Percentiles rank a stretch among this genome's conserved stretches.
These are phyloP conservation scores for Taphrina populina DNA, from an alignment of 1,139 yeast species.

Conservation along the genomic window DNA sequence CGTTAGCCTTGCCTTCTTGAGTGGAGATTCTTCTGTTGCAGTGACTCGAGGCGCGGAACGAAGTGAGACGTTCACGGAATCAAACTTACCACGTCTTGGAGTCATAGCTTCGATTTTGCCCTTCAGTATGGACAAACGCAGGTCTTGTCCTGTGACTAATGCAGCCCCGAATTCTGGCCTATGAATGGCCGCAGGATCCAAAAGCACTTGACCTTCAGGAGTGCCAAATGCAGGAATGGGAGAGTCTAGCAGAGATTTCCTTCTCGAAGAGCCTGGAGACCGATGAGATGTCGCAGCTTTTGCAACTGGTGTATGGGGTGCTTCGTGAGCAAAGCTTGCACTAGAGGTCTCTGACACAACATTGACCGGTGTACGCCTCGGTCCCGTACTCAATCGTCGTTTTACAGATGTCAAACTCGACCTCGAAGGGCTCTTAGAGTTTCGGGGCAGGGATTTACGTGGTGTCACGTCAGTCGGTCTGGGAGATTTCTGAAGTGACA, in stretches of 20 bases:
- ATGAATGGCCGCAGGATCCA: conserved; percentile 12
- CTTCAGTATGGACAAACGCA: conserved; percentile 14
- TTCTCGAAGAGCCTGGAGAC: conserved; percentile 2
- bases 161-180: conserved; percentile 25
- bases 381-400: conserved; percentile 16
- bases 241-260: conserved; percentile 12
- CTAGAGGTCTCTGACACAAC: neutral
- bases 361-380: neutral
- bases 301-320: neutral
- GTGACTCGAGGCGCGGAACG: conserved; percentile 3
- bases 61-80: neutral
- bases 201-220: conserved; percentile 16
- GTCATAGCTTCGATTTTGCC: conserved; percentile 23
- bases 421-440: neutral
- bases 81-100: conserved; percentile 20
- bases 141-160: conserved; percentile 1
- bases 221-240: conserved; percentile 16
- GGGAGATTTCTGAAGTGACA: too few relatives aligned
- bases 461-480: too few relatives aligned
- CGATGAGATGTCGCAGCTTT: conserved; percentile 10
- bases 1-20: neutral
- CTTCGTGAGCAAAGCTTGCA: neutral
- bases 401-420: too few relatives aligned
- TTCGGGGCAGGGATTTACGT: too few relatives aligned
- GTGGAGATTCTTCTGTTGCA: neutral